A percentile compares a stretch with the other conserved stretches of the same genome.
phyloP scores from a whole-genome alignment of 148 eudicot genomes.

The Hydrangea macrophylla region DNA sequence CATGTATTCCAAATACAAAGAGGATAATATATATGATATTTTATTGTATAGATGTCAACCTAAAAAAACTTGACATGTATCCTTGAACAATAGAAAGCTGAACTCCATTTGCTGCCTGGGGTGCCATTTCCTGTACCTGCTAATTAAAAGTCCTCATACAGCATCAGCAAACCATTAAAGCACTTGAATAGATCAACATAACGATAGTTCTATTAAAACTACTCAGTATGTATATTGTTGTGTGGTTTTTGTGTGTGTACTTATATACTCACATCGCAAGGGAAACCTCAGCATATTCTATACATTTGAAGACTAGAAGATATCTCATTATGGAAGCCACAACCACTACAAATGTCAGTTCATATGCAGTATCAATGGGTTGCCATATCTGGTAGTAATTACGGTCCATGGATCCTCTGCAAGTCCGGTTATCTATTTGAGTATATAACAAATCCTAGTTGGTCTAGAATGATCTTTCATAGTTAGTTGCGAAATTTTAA shows the following conservation, averaged over 20 bases:
- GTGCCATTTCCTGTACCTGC: slow-evolving; percentile 24
- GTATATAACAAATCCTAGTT: too few relatives aligned
- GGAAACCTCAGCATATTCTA: too few relatives aligned
- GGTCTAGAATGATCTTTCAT: too few relatives aligned
- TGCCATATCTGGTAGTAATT: too few relatives aligned
- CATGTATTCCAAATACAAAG: background rate
- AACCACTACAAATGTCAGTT: background rate
- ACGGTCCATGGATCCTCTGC: too few relatives aligned
- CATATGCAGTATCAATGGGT: too few relatives aligned
- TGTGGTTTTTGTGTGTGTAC: too few relatives aligned
- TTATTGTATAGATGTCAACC: slow-evolving; percentile 30
- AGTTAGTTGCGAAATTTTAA: too few relatives aligned
- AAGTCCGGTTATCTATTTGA: too few relatives aligned
- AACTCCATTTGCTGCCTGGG: slow-evolving; percentile 16
- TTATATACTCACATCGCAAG: too few relatives aligned
- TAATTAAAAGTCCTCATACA: background rate
- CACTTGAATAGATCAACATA: background rate
- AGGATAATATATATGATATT: slow-evolving; percentile 3
- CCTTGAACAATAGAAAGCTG: slow-evolving; percentile 43
- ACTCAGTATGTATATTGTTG: background rate
- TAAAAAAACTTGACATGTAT: slow-evolving; percentile 49
- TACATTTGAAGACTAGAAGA: background rate
- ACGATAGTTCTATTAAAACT: background rate
- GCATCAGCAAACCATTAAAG: background rate
- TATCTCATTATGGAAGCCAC: background rate